These are phyloP conservation scores for Ophiocordyceps australis DNA, from an alignment of 2,329 filamentous ascomycete species.

Conservation along the genomic window DNA sequence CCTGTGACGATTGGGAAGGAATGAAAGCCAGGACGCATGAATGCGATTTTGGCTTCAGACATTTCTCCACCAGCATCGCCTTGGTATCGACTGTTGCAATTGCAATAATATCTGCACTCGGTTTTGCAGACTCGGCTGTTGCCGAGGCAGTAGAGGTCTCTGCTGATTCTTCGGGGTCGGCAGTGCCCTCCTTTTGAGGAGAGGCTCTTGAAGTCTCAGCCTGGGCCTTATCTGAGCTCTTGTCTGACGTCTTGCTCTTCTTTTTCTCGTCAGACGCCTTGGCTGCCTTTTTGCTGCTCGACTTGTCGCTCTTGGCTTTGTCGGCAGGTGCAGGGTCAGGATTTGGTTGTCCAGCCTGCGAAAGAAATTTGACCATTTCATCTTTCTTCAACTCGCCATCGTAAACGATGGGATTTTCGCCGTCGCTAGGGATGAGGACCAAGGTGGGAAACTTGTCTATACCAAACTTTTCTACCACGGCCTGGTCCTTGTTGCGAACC, in stretches of 20 bases:
- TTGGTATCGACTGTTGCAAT: constrained; percentile 48
- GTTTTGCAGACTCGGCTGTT: constrained; percentile 3
- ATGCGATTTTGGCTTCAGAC: constrained; percentile 56
- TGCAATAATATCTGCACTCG: constrained; percentile 26
- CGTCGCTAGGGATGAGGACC: constrained; percentile 56
- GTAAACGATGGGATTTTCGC: constrained; percentile 53
- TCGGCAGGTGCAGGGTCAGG: constrained; percentile 40
- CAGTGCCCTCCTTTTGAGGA: constrained; percentile 14
- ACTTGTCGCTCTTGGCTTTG: constrained; percentile 21
- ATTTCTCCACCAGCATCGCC: constrained; percentile 48
- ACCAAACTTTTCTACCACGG: constrained; percentile 53
- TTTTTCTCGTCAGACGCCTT: constrained; percentile 15
- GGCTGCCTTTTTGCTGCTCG: constrained; percentile 7
- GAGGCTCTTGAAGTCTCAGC: too few relatives aligned
- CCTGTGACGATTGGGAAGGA: constrained; percentile 29
- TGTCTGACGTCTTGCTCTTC: constrained; percentile 10
- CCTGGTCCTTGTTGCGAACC: constrained; percentile 63
- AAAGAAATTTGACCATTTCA: constrained; percentile 65
- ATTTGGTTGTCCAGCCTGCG: constrained; percentile 62
- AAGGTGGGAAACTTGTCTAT: constrained; percentile 66
- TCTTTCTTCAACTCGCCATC: constrained; percentile 75
- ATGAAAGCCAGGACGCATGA: constrained; percentile 71
- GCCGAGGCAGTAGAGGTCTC: constrained; percentile 11
- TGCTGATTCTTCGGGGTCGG: constrained; percentile 14
- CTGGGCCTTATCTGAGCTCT: constrained; percentile 12